phyloP scores from a whole-genome alignment of 1,284 basidiomycete species.

The Malassezia brasiliensis region DNA sequence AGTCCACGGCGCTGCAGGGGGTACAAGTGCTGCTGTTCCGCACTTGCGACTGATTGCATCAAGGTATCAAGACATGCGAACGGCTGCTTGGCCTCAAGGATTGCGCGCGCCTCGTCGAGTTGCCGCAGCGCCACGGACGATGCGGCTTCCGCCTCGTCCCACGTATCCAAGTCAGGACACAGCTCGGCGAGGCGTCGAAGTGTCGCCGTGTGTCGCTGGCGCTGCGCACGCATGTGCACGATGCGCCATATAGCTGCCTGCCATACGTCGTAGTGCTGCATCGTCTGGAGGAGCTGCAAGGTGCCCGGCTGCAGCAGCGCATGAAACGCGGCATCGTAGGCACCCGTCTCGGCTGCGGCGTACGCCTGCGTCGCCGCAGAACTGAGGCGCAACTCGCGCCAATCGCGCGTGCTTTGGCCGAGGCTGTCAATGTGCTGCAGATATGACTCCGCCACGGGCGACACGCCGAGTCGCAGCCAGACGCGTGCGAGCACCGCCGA shows the following conservation, averaged over 20 bases:
- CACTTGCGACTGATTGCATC: conserved; percentile 4
- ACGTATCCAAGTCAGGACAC: conserved; percentile 1
- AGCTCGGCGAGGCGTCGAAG: conserved; percentile 3
- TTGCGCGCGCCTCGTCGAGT: conserved; percentile 4
- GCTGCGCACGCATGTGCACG: conserved; percentile 5
- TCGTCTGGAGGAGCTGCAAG: background rate
- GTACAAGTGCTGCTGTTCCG: conserved; percentile 9
- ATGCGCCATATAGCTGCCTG: conserved; percentile 9
- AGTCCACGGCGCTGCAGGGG: conserved; percentile 12
- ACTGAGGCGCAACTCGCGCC: conserved; percentile 1
- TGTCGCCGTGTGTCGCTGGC: conserved; percentile 6
- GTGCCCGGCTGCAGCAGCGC: background rate
- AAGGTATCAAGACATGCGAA: conserved; percentile 6
- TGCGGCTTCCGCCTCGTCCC: background rate
- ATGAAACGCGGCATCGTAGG: conserved; percentile 3
- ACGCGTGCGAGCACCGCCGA: conserved; percentile 13
- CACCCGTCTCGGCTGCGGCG: conserved; percentile 3
- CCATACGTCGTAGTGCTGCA: background rate
- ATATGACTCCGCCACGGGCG: conserved; percentile 9
- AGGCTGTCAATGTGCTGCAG: conserved; percentile 2
- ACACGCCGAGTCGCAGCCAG: conserved; percentile 14
- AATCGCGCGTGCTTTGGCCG: background rate
- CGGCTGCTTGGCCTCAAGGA: conserved; percentile 7
- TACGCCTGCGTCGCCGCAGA: conserved; percentile 3
- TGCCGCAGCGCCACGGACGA: background rate